These are phyloP conservation scores for Hymenoscyphus salicellus DNA, from an alignment of 2,329 filamentous ascomycete genomes.

Conservation along the genomic window DNA sequence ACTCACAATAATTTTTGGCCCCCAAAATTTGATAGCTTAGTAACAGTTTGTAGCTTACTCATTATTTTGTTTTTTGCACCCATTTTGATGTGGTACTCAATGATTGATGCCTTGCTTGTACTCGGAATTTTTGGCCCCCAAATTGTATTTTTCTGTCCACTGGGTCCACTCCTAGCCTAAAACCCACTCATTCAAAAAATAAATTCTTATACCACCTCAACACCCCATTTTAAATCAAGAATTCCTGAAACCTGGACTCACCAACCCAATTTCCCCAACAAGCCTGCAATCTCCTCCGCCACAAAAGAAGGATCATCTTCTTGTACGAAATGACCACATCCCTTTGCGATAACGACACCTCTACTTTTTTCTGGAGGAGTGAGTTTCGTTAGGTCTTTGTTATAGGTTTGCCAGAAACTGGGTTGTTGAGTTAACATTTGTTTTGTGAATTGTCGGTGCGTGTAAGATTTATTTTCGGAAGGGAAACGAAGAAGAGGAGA, in stretches of 20 bases:
- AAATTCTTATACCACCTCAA: too few relatives aligned
- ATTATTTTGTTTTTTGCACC: too few relatives aligned
- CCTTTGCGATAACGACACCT: constrained; percentile 33
- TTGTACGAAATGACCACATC: constrained; percentile 38
- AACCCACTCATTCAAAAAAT: too few relatives aligned
- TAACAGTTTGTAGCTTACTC: too few relatives aligned
- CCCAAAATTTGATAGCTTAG: too few relatives aligned
- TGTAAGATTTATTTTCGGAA: background rate
- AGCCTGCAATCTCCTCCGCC: constrained; percentile 35
- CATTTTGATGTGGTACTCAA: too few relatives aligned
- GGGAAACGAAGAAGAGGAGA: background rate
- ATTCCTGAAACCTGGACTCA: background rate
- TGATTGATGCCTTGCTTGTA: too few relatives aligned
- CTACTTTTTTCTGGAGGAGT: constrained; percentile 31
- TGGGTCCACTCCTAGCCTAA: too few relatives aligned
- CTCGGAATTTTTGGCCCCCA: too few relatives aligned
- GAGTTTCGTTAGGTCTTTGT: constrained; percentile 32
- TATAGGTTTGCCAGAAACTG: constrained; percentile 37
- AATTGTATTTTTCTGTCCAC: too few relatives aligned
- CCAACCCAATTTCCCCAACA: constrained; percentile 37
- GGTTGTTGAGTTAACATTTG: background rate
- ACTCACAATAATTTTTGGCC: too few relatives aligned
- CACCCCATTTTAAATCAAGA: background rate
- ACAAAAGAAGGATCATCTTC: constrained; percentile 35
- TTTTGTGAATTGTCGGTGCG: background rate